Conservation (phyloP, 345 rosid genomes). For the Passiflora organensis region DNA sequence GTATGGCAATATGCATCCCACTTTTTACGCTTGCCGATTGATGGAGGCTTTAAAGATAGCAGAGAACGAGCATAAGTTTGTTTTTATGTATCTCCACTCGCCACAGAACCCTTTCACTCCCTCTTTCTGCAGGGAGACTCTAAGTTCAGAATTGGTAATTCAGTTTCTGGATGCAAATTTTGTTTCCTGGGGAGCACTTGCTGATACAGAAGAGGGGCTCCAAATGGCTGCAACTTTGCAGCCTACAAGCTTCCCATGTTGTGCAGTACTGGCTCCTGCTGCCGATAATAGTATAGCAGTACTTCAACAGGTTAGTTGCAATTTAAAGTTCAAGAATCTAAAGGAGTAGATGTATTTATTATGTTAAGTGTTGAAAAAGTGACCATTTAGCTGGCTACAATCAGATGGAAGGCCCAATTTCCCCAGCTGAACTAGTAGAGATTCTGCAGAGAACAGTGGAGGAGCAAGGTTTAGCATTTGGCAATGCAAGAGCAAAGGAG, state of each 20-base stretch:
- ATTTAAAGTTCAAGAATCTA: background rate
- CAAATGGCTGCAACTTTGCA: slow-evolving; percentile 36
- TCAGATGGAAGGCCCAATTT: slow-evolving; percentile 57
- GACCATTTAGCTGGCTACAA: too few species aligned
- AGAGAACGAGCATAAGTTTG: slow-evolving; percentile 41
- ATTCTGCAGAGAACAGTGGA: slow-evolving; percentile 52
- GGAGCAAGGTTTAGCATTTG: slow-evolving; percentile 57
- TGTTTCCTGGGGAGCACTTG: slow-evolving; percentile 46
- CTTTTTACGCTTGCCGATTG: slow-evolving; percentile 44
- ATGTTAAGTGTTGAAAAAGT: too few species aligned
- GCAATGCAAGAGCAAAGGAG: slow-evolving; percentile 16
- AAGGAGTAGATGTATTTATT: too few species aligned
- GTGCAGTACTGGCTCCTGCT: slow-evolving; percentile 50
- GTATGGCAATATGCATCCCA: slow-evolving; percentile 46
- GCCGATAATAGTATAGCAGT: slow-evolving; percentile 38
- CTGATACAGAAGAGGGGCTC: slow-evolving; percentile 46
- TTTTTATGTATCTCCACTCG: slow-evolving; percentile 55
- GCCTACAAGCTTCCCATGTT: slow-evolving; percentile 50
- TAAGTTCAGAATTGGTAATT: slow-evolving; percentile 44
- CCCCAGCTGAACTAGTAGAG: slow-evolving; percentile 48
- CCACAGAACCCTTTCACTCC: slow-evolving; percentile 53
- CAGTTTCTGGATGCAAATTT: slow-evolving; percentile 61
- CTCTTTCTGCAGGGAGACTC: slow-evolving; percentile 47
- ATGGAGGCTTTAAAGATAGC: slow-evolving; percentile 48
- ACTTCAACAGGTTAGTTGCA: slow-evolving; percentile 44